Percentiles rank a stretch among this genome's conserved stretches.
Evolutionary conservation across 352 stramenopile species (phyloP).

Genomic region (Thalassiosira hispida): DNA sequence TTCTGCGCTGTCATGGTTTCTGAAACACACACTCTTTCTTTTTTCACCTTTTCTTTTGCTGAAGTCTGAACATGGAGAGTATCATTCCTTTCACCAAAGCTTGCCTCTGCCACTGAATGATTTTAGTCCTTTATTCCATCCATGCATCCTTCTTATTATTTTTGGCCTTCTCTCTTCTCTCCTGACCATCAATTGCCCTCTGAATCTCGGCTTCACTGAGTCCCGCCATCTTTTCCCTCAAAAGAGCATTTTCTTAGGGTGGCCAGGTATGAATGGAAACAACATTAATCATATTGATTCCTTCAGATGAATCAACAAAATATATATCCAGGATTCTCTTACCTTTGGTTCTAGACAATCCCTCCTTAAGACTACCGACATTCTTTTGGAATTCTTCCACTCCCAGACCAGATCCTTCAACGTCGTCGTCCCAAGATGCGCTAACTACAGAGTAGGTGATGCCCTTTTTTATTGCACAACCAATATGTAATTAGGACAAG

Average conservation of each 20-base stretch:
- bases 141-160: conserved; percentile 41
- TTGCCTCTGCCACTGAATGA: too few relatives aligned
- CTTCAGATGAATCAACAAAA: too few relatives aligned
- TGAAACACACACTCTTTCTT: too few relatives aligned
- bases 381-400: conserved; percentile 80
- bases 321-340: neutral
- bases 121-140: conserved; percentile 52
- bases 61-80: too few relatives aligned
- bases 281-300: too few relatives aligned
- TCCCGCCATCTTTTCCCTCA: conserved; percentile 73
- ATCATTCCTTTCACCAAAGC: too few relatives aligned
- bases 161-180: conserved; percentile 32
- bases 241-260: conserved; percentile 67
- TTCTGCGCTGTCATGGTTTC: too few relatives aligned
- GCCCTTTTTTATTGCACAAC: conserved; percentile 31
- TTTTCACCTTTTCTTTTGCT: too few relatives aligned
- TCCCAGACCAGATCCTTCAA: conserved; percentile 73
- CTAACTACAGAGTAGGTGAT: conserved; percentile 82
- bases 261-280: neutral
- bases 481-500: neutral
- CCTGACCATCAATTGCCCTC: conserved; percentile 41
- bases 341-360: conserved; percentile 61
- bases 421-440: conserved; percentile 81
- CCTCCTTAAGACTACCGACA: conserved; percentile 73
- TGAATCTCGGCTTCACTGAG: conserved; percentile 58